Evolutionary conservation across 1,139 yeast genomes (phyloP).

Genomic region (Lodderomyces metapsilosis): DNA sequence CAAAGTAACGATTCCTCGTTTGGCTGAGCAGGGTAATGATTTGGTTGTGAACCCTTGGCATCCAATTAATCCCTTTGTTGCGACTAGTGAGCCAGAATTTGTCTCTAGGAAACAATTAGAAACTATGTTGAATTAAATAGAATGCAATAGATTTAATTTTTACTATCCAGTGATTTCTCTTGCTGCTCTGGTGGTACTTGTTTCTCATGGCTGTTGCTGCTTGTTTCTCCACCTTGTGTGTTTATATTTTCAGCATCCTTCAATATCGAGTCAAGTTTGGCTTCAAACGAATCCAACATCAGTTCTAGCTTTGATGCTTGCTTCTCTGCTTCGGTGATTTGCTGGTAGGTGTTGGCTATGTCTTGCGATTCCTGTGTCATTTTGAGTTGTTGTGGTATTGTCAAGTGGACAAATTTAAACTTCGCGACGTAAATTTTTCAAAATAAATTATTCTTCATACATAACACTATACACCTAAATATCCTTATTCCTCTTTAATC

Average conservation of each 20-base stretch:
- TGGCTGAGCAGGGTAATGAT: slow-evolving; percentile 27
- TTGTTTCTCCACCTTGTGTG: not conserved
- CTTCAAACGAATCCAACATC: slow-evolving; percentile 44
- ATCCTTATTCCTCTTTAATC: slow-evolving; percentile 23
- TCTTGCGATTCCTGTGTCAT: slow-evolving; percentile 23
- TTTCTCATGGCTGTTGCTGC: too few species aligned
- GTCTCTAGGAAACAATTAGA: slow-evolving; percentile 17
- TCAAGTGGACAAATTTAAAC: too few species aligned
- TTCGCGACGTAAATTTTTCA: not conserved
- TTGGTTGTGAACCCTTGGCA: slow-evolving; percentile 62
- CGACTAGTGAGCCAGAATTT: slow-evolving; percentile 35
- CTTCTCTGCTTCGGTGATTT: slow-evolving; percentile 42
- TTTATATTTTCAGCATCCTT: slow-evolving; percentile 35
- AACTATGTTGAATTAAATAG: slow-evolving; percentile 8
- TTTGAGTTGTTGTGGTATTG: too few species aligned
- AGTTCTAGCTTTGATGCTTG: slow-evolving; percentile 42
- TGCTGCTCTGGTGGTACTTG: not conserved
- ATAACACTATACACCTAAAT: slow-evolving; percentile 6
- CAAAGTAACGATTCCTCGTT: slow-evolving; percentile 53
- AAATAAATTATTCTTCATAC: not conserved
- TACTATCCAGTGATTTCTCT: not conserved
- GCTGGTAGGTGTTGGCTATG: slow-evolving; percentile 42
- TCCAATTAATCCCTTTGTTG: slow-evolving; percentile 69
- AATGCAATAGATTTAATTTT: not conserved
- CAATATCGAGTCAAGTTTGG: slow-evolving; percentile 44